Evolutionary conservation across 2,329 filamentous ascomycete genomes (phyloP), one percentile per base, ranked within the genome.

Genomic region (Arthrobotrys sinensis): DNA sequence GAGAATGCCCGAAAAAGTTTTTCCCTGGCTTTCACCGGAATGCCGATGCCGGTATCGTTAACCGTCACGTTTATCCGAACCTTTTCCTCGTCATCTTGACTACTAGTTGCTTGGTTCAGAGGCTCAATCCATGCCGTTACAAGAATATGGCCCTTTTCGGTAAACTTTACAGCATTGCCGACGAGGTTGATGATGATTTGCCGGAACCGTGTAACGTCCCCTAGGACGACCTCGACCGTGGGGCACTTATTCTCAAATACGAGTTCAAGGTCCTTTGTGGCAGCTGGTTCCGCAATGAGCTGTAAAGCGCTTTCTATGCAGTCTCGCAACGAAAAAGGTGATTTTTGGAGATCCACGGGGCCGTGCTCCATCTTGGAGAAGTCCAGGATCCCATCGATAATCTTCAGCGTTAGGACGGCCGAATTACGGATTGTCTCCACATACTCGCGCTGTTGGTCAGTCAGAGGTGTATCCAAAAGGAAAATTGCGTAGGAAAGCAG

Each of bases 351-450:
- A 1, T 88, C 88, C 76, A 91, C 89, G 40, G 85, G 87, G n/a
- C 88, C 88, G 0, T 88, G 88, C 0, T 88, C 87, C 4, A 90
- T 85, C 80, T 90, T 91, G 8, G 89, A 90, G 81, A 90, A 91
- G 83, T 91, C 89, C n/a, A 91, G 85, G 53, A 91, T 89, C 77
- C 90, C 88, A 81, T 91, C 90, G 82, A 91, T 90, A 60, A 91
- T 87, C 79, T 88, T 87, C 16, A 91, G 83, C 21, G 91, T 84
- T 1, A 90, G 85, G 19, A 87, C 86, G 1, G 88, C 89, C 0
- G 89, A 90, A 71, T 90, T 88, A 80, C 89, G 86, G 68, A 91
- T 88, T 53, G 90, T 88, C 46, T 85, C 85, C 0, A 88, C 86
- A 48, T 87, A 87, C 71, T 91, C 89, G 21, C 86, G 85, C 82